phyloP scores from a whole-genome alignment of 768 basidiomycete genomes.

The Tulasnella sp. region DNA sequence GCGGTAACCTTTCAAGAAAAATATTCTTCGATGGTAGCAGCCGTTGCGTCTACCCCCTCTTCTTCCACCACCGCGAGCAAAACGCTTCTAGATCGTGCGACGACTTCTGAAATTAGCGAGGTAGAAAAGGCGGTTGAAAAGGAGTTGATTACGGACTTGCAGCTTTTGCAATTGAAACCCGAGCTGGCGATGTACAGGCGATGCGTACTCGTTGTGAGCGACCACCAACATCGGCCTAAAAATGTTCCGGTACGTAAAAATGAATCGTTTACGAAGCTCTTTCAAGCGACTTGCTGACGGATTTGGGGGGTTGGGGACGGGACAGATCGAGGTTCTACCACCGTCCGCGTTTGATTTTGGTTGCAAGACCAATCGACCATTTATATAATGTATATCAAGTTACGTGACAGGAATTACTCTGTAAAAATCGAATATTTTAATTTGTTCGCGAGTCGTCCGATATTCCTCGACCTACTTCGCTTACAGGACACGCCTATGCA shows the following conservation, averaged over 20 bases:
- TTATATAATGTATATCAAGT: neutral
- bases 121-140: constrained; percentile 8
- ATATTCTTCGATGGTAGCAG: neutral
- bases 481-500: neutral
- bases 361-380: neutral
- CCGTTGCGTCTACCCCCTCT: neutral
- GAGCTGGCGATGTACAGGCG: constrained; percentile 9
- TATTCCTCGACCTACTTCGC: neutral
- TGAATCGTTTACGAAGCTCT: neutral
- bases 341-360: neutral
- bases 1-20: neutral
- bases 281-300: neutral
- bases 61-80: neutral
- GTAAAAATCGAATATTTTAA: neutral
- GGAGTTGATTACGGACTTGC: constrained; percentile 15
- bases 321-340: neutral
- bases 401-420: neutral
- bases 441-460: neutral
- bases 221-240: neutral
- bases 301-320: neutral
- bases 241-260: neutral
- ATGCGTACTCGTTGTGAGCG: constrained; percentile 8
- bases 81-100: neutral
- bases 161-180: constrained; percentile 11
- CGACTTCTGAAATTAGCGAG: neutral